Conservation (phyloP, 176 grass and related monocot species). For the Triticum aestivum region IWGSC_CS_RefSeq_v2.1 NC_057798.1:52807647-52808146, state of each 20-base stretch:
- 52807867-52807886: constrained; percentile 69
- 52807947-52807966: constrained; percentile 53
- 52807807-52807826: constrained; percentile 60
- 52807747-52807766: background rate
- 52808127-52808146: constrained; percentile 42
- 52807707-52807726: constrained; percentile 21
- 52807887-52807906: constrained; percentile 69
- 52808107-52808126: constrained; percentile 42
- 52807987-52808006: constrained; percentile 76
- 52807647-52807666: background rate
- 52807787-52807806: constrained; percentile 75
- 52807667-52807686: constrained; percentile 19
- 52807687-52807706: constrained; percentile 29
- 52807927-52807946: constrained; percentile 54
- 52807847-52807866: constrained; percentile 60
- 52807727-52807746: background rate
- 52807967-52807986: constrained; percentile 66
- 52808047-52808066: constrained; percentile 79
- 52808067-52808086: constrained; percentile 66
- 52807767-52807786: constrained; percentile 71
- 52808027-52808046: constrained; percentile 56
- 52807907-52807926: constrained; percentile 61
- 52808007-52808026: constrained; percentile 54
- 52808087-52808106: constrained; percentile 50
- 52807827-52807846: constrained; percentile 76